Evolutionary conservation across 2,329 filamentous ascomycete species (phyloP), one percentile per base, ranked within the genome.

Genomic region (Didymellaceae sp.): DNA sequence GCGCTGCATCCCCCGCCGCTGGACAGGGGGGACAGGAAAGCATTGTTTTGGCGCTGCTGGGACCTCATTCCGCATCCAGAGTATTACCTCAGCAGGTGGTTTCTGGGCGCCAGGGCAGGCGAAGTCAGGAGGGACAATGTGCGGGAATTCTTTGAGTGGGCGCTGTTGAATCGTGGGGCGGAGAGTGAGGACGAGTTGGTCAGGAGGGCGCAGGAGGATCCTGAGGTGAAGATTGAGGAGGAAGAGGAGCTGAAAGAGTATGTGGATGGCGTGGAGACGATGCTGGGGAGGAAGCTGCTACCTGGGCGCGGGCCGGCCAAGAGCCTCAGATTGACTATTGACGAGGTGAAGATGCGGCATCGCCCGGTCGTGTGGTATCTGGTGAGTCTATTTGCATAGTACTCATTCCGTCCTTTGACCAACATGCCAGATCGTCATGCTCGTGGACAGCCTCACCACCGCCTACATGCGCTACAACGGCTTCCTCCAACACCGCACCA

Each of bases 71-170:
- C 80, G 1, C 79, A 85, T 54, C 74, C 77, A 0, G 80, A 83
- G 45, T 69, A 70, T 17, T 90, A 87, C 61, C 57, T 90, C 32
- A 77, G 74, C 39, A 77, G 78, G 52, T 90, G 87, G 87, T 89
- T 89, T 57, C 75, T 85, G n/a, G 83, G 82, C 24, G 83, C 86
- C 1, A 74, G 80, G 8, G 49, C 76, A 1, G 67, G 75, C 14
- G 83, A 86, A 25, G 83, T 90, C 45, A 77, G 80, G 34, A 75
- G 81, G n/a, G 85, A 89, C n/a, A 88, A 90, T 61, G 71, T 89
- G 43, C 80, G 78, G 57, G 84, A 88, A 54, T 89, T 88, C 59
- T 68, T 88, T 17, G 75, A 82, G 7, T 90, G 87, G 87, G 86
- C 83, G 1, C 84, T 90, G 61, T 82, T 87, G 52, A 84, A 86